A percentile compares a stretch with the other conserved stretches of the same genome.
Conservation (phyloP, 2,329 filamentous ascomycete species). For the Aureobasidium uvarum region DNA sequence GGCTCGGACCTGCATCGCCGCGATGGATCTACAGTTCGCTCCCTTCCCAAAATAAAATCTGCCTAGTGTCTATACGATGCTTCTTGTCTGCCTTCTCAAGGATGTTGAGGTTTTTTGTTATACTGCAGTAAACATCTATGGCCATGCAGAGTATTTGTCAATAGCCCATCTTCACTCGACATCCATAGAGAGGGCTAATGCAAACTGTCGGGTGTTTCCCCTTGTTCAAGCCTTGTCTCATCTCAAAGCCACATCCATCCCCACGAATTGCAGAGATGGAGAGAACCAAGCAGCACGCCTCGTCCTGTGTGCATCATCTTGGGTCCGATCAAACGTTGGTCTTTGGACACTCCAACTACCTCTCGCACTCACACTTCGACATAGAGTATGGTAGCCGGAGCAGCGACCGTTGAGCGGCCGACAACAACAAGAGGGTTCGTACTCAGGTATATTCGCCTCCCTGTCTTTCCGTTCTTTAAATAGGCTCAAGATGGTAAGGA, state of each 20-base stretch:
- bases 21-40: not conserved
- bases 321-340: not conserved
- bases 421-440: conserved; percentile 2
- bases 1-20: not conserved
- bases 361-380: not conserved
- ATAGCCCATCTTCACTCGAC: not conserved
- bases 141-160: not conserved
- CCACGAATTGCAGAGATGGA: not conserved
- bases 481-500: not conserved
- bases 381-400: conserved; percentile 9
- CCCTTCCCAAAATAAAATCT: not conserved
- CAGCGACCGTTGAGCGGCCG: conserved; percentile 1
- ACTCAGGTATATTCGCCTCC: not conserved
- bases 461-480: not conserved
- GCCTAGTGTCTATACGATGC: not conserved
- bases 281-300: conserved; percentile 1
- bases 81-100: not conserved
- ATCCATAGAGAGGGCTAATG: not conserved
- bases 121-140: not conserved
- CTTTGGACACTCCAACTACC: not conserved
- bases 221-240: conserved; percentile 1
- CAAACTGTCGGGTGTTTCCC: not conserved
- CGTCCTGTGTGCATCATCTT: not conserved
- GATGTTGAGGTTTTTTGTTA: not conserved
- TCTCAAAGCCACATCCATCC: conserved; percentile 2